phyloP scores from a whole-genome alignment of 2,329 filamentous ascomycete species.

The Botrytis paeoniae region DNA sequence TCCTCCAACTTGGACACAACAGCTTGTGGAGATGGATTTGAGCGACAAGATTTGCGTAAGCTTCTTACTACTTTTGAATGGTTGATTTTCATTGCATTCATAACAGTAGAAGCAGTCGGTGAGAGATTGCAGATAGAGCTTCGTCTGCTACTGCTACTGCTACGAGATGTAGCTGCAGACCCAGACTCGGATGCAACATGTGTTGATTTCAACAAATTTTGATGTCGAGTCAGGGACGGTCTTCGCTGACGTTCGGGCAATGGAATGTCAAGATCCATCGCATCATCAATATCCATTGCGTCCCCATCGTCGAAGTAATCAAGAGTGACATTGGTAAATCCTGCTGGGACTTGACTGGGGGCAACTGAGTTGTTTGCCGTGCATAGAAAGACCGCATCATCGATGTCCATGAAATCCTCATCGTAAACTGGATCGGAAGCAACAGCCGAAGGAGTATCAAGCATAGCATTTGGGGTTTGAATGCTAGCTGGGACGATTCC shows the following conservation, averaged over 20 bases:
- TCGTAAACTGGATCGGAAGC: neutral
- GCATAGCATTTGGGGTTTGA: neutral
- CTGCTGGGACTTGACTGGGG: neutral
- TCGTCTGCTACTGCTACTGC: neutral
- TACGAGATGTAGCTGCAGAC: neutral
- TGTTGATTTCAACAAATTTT: neutral
- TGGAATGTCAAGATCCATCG: neutral
- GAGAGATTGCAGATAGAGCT: no score
- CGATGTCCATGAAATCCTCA: neutral
- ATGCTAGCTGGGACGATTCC: no score
- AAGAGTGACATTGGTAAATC: neutral
- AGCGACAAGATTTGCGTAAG: neutral
- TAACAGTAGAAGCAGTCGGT: neutral
- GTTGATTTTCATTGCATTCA: neutral
- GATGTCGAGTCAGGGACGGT: neutral
- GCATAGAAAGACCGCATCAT: neutral
- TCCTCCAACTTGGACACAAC: neutral
- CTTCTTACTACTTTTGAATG: neutral
- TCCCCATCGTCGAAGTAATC: neutral
- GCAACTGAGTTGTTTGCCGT: rapidly evolving
- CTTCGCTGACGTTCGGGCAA: no score
- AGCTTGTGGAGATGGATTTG: neutral
- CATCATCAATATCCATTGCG: neutral
- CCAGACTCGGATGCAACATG: neutral
- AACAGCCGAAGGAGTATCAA: rapidly evolving